A percentile compares a stretch with the other conserved stretches of the same genome.
phyloP scores from a whole-genome alignment of 176 grass and related monocot species.

The Themeda triandra region DNA sequence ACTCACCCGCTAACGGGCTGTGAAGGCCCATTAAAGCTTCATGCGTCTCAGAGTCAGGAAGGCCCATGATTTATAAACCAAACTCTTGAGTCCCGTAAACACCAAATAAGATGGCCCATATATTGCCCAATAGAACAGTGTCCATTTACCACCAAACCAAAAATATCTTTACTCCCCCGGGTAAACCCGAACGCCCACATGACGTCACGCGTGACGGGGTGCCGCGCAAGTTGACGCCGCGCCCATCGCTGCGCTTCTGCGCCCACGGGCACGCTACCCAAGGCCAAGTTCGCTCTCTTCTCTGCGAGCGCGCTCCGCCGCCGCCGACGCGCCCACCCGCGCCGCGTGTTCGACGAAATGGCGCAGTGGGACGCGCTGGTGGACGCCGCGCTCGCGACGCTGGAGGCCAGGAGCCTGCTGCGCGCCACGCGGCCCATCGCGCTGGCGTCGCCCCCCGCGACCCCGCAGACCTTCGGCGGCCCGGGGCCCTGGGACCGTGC shows the following conservation, averaged over 20 bases:
- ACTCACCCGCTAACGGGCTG: too few relatives aligned
- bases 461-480: constrained; percentile 29
- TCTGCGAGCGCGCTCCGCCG: not conserved
- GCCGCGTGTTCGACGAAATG: constrained; percentile 52
- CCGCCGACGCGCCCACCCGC: not conserved
- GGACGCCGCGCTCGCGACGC: constrained; percentile 42
- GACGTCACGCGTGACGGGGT: too few relatives aligned
- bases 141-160: too few relatives aligned
- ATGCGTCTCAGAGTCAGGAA: too few relatives aligned
- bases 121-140: too few relatives aligned
- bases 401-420: constrained; percentile 61
- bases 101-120: too few relatives aligned
- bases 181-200: too few relatives aligned
- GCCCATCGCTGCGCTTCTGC: not conserved
- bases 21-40: too few relatives aligned
- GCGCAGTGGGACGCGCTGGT: constrained; percentile 60
- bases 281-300: not conserved
- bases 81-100: too few relatives aligned
- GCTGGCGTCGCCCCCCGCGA: constrained; percentile 2
- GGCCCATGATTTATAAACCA: too few relatives aligned
- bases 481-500: constrained; percentile 68
- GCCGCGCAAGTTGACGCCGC: not conserved
- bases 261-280: too few relatives aligned
- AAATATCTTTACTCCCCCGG: too few relatives aligned
- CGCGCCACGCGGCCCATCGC: constrained; percentile 58